Percentiles rank a stretch among this genome's conserved stretches.
These are phyloP conservation scores for Solanum gandarillasii DNA, from an alignment of 257 asterid species.

Conservation along the genomic window DNA sequence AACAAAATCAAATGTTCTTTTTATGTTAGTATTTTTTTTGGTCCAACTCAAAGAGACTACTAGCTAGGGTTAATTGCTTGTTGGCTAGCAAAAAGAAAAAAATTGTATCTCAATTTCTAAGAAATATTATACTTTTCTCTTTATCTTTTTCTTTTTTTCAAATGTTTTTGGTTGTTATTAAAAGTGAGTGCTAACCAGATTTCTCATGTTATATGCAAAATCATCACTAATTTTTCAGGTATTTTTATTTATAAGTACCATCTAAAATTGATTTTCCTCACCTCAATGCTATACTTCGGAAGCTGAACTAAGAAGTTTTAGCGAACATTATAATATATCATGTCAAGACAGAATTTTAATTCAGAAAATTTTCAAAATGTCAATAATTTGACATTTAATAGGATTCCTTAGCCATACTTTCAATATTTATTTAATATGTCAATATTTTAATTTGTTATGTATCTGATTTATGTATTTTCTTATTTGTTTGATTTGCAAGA, in stretches of 20 bases:
- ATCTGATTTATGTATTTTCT: too few species aligned
- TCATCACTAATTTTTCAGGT: neutral
- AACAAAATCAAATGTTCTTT: neutral
- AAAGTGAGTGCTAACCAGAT: neutral
- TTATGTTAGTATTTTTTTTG: neutral
- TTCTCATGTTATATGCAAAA: neutral
- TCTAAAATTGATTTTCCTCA: neutral
- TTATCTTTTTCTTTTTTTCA: neutral
- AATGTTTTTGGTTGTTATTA: neutral
- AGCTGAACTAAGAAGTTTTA: neutral
- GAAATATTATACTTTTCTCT: neutral
- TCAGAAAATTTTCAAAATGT: neutral
- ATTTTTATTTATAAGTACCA: neutral
- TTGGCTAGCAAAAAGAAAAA: neutral
- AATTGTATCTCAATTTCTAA: neutral
- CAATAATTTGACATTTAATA: too few species aligned
- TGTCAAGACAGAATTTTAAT: neutral
- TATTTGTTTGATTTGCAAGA: too few species aligned
- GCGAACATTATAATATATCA: neutral
- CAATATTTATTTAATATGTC: too few species aligned
- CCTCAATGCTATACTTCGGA: neutral
- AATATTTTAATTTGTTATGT: too few species aligned
- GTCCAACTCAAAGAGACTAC: neutral
- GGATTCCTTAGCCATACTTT: too few species aligned
- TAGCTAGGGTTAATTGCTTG: neutral